Evolutionary conservation across 768 basidiomycete species (phyloP).

Genomic region (Rhizopogon sp.): DNA sequence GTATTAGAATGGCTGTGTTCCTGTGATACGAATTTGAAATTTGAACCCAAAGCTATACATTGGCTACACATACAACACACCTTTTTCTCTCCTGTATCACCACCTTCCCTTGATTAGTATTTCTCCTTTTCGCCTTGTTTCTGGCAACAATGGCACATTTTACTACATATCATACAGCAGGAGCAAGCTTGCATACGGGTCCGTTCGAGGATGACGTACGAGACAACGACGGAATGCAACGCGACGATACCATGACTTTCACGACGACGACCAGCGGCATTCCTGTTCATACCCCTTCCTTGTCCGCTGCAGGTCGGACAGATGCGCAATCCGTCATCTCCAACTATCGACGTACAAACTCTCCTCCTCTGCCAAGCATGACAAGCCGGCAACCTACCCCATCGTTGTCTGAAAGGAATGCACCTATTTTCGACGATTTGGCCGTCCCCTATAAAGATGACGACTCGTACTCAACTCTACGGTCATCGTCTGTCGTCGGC

Average conservation of each 20-base stretch:
- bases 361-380: conserved; percentile 9
- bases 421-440: conserved; percentile 4
- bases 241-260: conserved; percentile 16
- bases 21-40: background rate
- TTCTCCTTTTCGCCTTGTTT: conserved; percentile 10
- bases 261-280: conserved; percentile 18
- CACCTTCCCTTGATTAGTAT: background rate
- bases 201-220: conserved; percentile 21
- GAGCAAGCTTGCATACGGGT: conserved; percentile 12
- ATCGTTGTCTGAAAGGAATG: conserved; percentile 6
- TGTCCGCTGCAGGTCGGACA: conserved; percentile 8
- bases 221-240: conserved; percentile 10
- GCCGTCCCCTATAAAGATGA: conserved; percentile 20
- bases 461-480: conserved; percentile 7
- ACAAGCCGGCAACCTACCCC: conserved; percentile 14
- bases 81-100: background rate
- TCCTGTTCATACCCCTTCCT: conserved; percentile 6
- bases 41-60: too few species aligned
- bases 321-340: conserved; percentile 21
- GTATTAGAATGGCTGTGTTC: background rate
- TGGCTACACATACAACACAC: too few species aligned
- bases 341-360: conserved; percentile 17
- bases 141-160: conserved; percentile 22
- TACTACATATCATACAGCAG: conserved; percentile 5
- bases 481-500: conserved; percentile 11